These are phyloP conservation scores for Murraya koenigii DNA, from an alignment of 345 rosid species.

Conservation along the genomic window DNA sequence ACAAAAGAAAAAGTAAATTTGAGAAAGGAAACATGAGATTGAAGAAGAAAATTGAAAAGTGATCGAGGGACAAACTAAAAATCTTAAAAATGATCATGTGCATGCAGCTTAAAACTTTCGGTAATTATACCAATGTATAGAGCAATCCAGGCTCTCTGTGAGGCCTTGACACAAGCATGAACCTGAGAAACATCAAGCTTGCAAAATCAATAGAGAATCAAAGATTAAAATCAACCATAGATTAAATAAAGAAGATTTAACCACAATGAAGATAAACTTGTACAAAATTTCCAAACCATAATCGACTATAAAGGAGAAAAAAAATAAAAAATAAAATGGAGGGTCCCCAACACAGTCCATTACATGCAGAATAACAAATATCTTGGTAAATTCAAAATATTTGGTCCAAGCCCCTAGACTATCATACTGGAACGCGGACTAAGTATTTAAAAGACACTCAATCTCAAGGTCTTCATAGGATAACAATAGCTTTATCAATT, in stretches of 20 bases:
- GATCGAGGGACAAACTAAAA: background rate
- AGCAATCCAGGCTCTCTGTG: constrained; percentile 77
- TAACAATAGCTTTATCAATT: background rate
- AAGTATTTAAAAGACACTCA: background rate
- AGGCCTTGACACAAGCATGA: constrained; percentile 82
- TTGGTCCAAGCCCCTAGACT: background rate
- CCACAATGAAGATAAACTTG: background rate
- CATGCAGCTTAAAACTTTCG: background rate
- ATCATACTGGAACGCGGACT: background rate
- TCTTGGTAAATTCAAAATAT: background rate
- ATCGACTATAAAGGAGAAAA: background rate
- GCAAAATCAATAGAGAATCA: background rate
- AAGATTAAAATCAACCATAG: background rate
- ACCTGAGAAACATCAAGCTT: constrained; percentile 44
- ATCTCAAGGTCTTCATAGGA: background rate
- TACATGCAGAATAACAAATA: background rate
- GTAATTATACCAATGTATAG: constrained; percentile 63
- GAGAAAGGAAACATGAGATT: background rate
- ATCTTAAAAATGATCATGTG: background rate
- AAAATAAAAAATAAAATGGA: background rate
- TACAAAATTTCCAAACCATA: background rate
- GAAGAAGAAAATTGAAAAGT: background rate
- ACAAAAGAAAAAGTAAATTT: background rate
- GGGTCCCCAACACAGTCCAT: background rate
- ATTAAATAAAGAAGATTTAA: background rate